Evolutionary conservation across 768 basidiomycete genomes (phyloP), one percentile per base, ranked within the genome.

Genomic region (Russula dissimulans): DNA sequence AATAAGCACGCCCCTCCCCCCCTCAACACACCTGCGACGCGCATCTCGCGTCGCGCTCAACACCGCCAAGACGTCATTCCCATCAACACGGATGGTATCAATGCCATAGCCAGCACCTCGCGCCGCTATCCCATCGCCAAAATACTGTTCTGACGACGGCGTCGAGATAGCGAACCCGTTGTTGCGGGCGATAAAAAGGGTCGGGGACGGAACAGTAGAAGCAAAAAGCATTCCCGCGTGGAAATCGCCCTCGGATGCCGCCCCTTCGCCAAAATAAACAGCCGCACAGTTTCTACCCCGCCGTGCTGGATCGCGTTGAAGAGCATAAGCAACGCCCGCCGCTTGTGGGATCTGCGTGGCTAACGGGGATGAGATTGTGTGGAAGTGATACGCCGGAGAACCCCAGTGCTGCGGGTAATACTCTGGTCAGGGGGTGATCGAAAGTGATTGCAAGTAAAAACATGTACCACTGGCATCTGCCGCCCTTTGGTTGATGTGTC

Each of bases 121-220:
- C 29, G 87, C 81, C 3, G 92, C 93, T 65, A 97, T 93, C 10
- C 95, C 94, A 70, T 97, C 95, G 1, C 94, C 95, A 61, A 87
- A 80, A 70, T 83, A 97, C 68, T 97, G 94, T 71, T 97, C 91
- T 1, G 83, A 78, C 14, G 87, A 82, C 0, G 94, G 94, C 4
- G 94, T 97, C 50, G 91, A 94, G 70, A 97, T 97, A 34, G 94
- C 94, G 67, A 97, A 97, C 4, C 93, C 92, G 67, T 95, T 95
- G 66, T 89, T 88, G 38, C 87, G 81, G 12, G 81, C 86, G 59
- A 91, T 79, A 72, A 81, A 92, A 17, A 91, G 71, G 4, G 84
- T 83, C 3, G 89, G 89, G 2, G 84, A 81, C 0, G 87, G 83
- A 31, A 92, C 76, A 0, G 86, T 88, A 3, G 87, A 90, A 29